A percentile compares a stretch with the other conserved stretches of the same genome.
These are phyloP conservation scores for Yamadazyma dendronema DNA, from an alignment of 1,139 yeast genomes.

Conservation along the genomic window DNA sequence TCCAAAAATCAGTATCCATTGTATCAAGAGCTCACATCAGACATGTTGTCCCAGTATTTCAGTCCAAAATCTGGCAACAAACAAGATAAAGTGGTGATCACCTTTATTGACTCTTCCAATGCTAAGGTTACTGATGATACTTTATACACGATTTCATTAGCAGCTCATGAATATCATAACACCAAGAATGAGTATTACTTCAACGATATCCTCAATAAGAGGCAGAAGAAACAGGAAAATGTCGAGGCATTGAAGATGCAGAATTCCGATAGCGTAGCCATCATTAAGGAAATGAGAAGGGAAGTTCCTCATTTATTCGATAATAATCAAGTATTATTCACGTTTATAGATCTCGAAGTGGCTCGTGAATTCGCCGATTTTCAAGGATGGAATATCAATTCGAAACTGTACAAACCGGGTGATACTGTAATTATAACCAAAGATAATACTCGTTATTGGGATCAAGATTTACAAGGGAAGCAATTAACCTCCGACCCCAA, in stretches of 20 bases:
- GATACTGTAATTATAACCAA: constrained; percentile 34
- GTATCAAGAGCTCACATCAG: constrained; percentile 49
- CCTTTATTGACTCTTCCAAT: constrained; percentile 48
- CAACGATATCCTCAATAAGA: constrained; percentile 31
- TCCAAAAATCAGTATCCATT: constrained; percentile 47
- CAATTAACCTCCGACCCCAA: constrained; percentile 30
- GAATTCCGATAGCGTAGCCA: constrained; percentile 38
- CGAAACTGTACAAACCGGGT: constrained; percentile 41
- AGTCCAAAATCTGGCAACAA: constrained; percentile 18
- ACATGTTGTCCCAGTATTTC: constrained; percentile 34
- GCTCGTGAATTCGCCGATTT: constrained; percentile 28
- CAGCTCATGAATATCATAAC: constrained; percentile 54
- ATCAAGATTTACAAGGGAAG: constrained; percentile 27
- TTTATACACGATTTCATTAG: constrained; percentile 44
- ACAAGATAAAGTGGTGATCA: constrained; percentile 50
- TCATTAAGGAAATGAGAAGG: constrained; percentile 47
- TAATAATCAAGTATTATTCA: constrained; percentile 45
- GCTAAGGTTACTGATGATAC: constrained; percentile 33
- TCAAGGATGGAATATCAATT: constrained; percentile 43
- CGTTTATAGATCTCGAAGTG: constrained; percentile 52
- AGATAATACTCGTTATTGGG: constrained; percentile 35
- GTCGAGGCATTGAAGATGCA: constrained; percentile 43
- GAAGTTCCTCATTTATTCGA: constrained; percentile 47
- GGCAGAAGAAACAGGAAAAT: constrained; percentile 42
- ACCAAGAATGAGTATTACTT: constrained; percentile 45